Conservation (phyloP, 1,284 basidiomycete species). For the Ganoderma sp. region DNA sequence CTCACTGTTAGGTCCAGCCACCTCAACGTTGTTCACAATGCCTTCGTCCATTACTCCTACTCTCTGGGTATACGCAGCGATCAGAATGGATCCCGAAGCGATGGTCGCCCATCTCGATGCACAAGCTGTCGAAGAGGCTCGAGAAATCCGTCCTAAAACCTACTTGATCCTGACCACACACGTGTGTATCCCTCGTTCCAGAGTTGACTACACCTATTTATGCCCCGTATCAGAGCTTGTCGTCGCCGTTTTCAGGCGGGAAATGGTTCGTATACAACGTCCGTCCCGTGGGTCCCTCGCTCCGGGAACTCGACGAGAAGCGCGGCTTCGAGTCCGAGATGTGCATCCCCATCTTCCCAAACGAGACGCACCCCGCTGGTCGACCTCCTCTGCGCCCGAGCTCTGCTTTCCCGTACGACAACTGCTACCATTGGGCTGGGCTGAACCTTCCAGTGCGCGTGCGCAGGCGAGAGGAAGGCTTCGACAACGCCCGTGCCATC, state of each 20-base stretch:
- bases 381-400: neutral
- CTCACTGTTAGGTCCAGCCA: neutral
- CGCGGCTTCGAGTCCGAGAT: conserved; percentile 8
- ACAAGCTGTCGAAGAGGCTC: neutral
- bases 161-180: neutral
- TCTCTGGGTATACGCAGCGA: neutral
- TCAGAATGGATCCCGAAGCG: neutral
- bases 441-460: neutral
- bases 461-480: neutral
- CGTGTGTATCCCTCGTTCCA: neutral
- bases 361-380: conserved; percentile 5
- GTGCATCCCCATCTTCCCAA: conserved; percentile 19
- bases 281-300: neutral
- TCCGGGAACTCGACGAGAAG: conserved; percentile 4
- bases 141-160: neutral
- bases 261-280: conserved; percentile 10
- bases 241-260: neutral
- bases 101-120: neutral
- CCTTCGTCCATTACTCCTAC: neutral
- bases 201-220: no score
- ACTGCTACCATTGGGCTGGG: conserved; percentile 20
- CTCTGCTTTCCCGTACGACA: conserved; percentile 13
- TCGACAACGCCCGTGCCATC: neutral
- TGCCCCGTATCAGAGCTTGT: no score
- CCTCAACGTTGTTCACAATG: neutral